Conservation (phyloP, 805 yeast species). For the Zygosaccharomyces bisporus region DNA sequence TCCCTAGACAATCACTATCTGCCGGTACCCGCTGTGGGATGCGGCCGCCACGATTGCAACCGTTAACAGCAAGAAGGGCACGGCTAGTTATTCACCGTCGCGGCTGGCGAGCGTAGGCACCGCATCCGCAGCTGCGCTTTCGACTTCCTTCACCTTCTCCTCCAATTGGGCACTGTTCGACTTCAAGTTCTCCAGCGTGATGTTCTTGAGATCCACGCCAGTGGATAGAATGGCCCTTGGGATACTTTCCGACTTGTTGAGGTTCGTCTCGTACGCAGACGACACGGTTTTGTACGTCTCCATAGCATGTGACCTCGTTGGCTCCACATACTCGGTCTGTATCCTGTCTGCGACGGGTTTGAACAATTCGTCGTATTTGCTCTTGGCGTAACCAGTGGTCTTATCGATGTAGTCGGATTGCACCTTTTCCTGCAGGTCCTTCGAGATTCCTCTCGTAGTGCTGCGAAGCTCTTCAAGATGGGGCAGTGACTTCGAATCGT, state of each 20-base stretch:
- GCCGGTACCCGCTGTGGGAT: background rate
- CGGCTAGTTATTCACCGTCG: conserved; percentile 10
- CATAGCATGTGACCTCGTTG: conserved; percentile 23
- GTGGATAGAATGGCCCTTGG: conserved; percentile 35
- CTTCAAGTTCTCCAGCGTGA: conserved; percentile 30
- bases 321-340: conserved; percentile 17
- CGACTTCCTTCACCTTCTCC: conserved; percentile 11
- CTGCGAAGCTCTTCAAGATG: conserved; percentile 30
- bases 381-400: conserved; percentile 26
- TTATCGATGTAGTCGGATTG: conserved; percentile 23
- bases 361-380: conserved; percentile 22
- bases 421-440: conserved; percentile 26
- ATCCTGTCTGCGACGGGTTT: conserved; percentile 28
- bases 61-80: conserved; percentile 8
- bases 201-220: conserved; percentile 31
- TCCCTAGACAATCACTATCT: background rate
- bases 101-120: conserved; percentile 9
- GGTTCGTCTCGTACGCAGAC: conserved; percentile 28
- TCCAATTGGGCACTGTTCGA: conserved; percentile 9
- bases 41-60: background rate
- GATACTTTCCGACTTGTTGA: conserved; percentile 29
- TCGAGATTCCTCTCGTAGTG: conserved; percentile 29
- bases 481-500: conserved; percentile 16
- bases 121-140: conserved; percentile 4
- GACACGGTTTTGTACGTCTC: conserved; percentile 31